Evolutionary conservation across 2,329 filamentous ascomycete species (phyloP).

Genomic region (Calonectria leucothoes): DNA sequence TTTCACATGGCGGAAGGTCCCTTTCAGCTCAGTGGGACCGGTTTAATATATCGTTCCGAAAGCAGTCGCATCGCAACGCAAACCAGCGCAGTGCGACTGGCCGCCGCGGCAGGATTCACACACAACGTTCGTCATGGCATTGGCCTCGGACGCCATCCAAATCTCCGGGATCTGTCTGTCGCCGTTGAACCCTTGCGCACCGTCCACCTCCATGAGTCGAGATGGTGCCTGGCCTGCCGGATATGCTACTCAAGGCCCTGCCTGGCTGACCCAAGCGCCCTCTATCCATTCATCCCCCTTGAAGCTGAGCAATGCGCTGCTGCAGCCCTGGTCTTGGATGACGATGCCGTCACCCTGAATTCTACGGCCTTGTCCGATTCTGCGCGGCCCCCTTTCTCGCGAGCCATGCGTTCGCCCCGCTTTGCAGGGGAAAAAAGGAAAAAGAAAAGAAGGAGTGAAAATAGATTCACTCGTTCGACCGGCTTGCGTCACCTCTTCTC

Average conservation of each 20-base stretch:
- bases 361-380: neutral
- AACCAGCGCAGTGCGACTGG: neutral
- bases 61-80: neutral
- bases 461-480: neutral
- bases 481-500: neutral
- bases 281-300: neutral
- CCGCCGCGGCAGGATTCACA: neutral
- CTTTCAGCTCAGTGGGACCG: conserved; percentile 1
- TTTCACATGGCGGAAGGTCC: neutral
- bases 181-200: neutral
- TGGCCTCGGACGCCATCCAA: neutral
- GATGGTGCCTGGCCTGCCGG: neutral
- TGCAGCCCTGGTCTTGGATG: neutral
- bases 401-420: neutral
- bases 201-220: neutral
- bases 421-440: neutral
- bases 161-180: neutral
- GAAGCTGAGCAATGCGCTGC: neutral
- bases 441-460: neutral
- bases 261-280: neutral
- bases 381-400: neutral
- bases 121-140: neutral
- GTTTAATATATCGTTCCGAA: neutral
- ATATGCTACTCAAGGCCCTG: neutral
- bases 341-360: conserved; percentile 4